phyloP scores from a whole-genome alignment of 495 filamentous ascomycete species.

The Geopyxis carbonaria region DNA sequence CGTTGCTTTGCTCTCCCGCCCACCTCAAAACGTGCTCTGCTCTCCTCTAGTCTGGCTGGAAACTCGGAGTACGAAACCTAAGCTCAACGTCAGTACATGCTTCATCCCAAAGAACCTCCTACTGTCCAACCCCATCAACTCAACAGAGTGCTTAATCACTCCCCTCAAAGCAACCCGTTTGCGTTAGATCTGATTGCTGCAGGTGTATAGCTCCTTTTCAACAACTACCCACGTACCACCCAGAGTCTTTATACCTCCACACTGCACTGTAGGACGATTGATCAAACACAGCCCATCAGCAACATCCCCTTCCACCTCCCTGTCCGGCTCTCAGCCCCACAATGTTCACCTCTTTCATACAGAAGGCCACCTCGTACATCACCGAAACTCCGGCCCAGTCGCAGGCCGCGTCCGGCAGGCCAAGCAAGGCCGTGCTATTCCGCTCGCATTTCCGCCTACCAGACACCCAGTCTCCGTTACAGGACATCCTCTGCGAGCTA shows the following conservation, averaged over 20 bases:
- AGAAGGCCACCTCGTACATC: constrained; percentile 89
- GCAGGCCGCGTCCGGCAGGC: constrained; percentile 48
- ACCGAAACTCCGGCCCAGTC: constrained; percentile 51
- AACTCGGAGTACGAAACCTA: too few relatives aligned
- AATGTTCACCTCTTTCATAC: constrained; percentile 44
- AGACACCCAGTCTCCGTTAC: constrained; percentile 72
- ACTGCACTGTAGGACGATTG: not conserved
- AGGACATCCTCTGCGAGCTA: constrained; percentile 91
- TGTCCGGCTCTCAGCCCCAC: not conserved
- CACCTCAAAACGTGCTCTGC: too few relatives aligned
- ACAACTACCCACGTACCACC: not conserved
- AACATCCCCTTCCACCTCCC: too few relatives aligned
- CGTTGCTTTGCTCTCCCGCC: too few relatives aligned
- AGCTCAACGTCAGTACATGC: too few relatives aligned
- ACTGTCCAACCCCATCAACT: not conserved
- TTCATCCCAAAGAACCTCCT: too few relatives aligned
- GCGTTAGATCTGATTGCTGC: too few relatives aligned
- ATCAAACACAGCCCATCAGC: not conserved
- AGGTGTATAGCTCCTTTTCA: not conserved
- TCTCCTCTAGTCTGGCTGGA: too few relatives aligned
- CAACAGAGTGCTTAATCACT: not conserved
- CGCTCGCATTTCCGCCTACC: constrained; percentile 92
- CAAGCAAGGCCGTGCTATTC: constrained; percentile 83
- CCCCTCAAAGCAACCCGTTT: not conserved
- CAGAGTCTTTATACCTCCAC: not conserved